Evolutionary conservation across 2,329 filamentous ascomycete species (phyloP).

Genomic region (Aspergillus proliferans): DNA sequence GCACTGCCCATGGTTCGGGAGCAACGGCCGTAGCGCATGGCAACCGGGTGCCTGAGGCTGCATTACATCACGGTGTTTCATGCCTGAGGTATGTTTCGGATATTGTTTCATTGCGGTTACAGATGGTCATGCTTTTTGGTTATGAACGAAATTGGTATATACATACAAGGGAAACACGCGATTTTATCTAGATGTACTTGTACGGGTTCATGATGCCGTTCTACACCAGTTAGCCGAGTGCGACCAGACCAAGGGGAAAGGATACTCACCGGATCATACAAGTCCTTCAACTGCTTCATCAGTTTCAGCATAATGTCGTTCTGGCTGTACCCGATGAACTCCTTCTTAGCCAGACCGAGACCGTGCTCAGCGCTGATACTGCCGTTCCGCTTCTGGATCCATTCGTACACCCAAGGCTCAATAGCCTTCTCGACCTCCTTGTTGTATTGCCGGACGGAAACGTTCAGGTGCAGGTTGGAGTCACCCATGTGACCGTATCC

Average conservation of each 20-base stretch:
- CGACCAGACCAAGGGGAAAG: background rate
- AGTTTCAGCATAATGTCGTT: constrained; percentile 78
- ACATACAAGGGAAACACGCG: background rate
- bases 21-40: constrained; percentile 19
- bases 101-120: background rate
- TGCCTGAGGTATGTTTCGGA: background rate
- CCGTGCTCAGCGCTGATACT: constrained; percentile 98
- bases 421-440: constrained; percentile 78
- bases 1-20: constrained; percentile 15
- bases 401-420: constrained; percentile 96
- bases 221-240: constrained; percentile 41
- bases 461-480: constrained; percentile 88
- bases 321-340: constrained; percentile 87
- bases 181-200: constrained; percentile 67
- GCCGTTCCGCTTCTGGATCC: constrained; percentile 79
- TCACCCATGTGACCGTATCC: constrained; percentile 99
- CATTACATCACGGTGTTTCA: background rate
- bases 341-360: constrained; percentile 89
- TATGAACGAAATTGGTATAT: background rate
- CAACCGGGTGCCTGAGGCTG: constrained; percentile 15
- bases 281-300: constrained; percentile 91
- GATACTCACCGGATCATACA: constrained; percentile 82
- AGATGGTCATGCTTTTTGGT: background rate
- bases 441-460: constrained; percentile 75
- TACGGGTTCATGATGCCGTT: constrained; percentile 99